A percentile compares a stretch with the other conserved stretches of the same genome.
These are phyloP conservation scores for Penicillium occitanis DNA, from an alignment of 2,329 filamentous ascomycete species.

Conservation along the genomic window DNA sequence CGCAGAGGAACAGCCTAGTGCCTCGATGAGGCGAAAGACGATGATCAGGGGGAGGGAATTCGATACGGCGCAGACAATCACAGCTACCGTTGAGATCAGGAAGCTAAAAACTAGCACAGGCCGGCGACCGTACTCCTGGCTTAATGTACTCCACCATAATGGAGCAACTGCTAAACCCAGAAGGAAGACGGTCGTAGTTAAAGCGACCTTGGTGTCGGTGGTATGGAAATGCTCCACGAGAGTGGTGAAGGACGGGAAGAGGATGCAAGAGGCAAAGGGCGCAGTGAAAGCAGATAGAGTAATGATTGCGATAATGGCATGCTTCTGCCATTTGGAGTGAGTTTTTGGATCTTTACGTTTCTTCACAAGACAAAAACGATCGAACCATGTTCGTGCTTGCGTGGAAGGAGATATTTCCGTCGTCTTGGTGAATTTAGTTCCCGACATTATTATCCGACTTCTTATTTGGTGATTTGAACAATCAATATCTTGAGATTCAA, in stretches of 20 bases:
- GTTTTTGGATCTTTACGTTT: background rate
- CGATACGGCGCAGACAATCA: conserved; percentile 37
- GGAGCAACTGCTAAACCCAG: conserved; percentile 41
- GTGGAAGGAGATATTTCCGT: background rate
- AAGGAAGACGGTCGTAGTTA: conserved; percentile 43
- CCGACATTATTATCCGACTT: background rate
- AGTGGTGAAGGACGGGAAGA: conserved; percentile 27
- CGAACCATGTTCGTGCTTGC: background rate
- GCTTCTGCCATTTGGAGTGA: background rate
- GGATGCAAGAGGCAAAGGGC: conserved; percentile 12
- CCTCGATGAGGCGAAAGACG: conserved; percentile 39
- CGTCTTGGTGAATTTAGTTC: background rate
- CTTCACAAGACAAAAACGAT: background rate
- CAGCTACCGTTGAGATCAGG: conserved; percentile 38
- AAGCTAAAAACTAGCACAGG: conserved; percentile 42
- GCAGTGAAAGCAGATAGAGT: conserved; percentile 13
- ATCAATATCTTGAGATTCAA: background rate
- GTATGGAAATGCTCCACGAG: conserved; percentile 36
- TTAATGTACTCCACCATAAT: conserved; percentile 43
- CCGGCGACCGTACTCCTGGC: conserved; percentile 40
- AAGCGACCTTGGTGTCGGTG: conserved; percentile 36
- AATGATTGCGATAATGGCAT: conserved; percentile 1
- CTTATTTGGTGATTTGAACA: background rate
- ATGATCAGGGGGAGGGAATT: conserved; percentile 42
- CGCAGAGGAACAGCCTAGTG: conserved; percentile 42